A percentile compares a stretch with the other conserved stretches of the same genome.
Conservation (phyloP, 768 basidiomycete species). For the Tulasnella calospora region DNA sequence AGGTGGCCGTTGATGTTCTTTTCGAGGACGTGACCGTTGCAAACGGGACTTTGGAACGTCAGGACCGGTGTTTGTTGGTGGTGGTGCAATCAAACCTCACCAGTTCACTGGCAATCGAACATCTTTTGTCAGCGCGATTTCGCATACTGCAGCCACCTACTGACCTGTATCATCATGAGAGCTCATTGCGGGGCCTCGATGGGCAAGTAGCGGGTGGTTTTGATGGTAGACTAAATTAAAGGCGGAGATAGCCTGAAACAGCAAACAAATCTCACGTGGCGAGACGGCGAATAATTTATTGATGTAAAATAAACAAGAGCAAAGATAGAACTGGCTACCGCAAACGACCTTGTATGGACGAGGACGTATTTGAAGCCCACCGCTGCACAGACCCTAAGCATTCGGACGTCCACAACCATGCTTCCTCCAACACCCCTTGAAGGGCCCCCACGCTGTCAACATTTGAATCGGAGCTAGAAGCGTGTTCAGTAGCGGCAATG, state of each 20-base stretch:
- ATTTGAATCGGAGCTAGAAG: conserved; percentile 25
- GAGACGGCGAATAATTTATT: background rate
- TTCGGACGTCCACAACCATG: conserved; percentile 27
- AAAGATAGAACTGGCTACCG: background rate
- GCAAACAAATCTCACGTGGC: conserved; percentile 1
- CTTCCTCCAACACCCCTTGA: conserved; percentile 27
- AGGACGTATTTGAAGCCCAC: background rate
- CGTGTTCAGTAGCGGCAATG: conserved; percentile 45
- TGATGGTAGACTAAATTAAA: background rate
- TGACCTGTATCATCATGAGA: background rate
- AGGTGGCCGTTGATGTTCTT: conserved; percentile 49
- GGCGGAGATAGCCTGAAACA: background rate
- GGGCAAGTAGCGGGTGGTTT: conserved; percentile 9
- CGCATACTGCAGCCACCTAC: background rate
- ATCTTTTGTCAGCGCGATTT: background rate
- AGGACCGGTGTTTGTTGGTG: background rate
- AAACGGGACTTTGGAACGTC: conserved; percentile 46
- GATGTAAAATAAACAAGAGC: background rate
- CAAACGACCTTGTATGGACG: conserved; percentile 1
- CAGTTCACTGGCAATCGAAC: conserved; percentile 11
- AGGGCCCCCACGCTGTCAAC: conserved; percentile 10
- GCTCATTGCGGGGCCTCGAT: background rate
- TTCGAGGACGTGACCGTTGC: conserved; percentile 43
- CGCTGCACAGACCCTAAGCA: background rate
- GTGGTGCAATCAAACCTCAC: background rate